Base-by-base conservation (phyloP, 2,329 filamentous ascomycete species). In the Phyllosticta citriasiana region DNA sequence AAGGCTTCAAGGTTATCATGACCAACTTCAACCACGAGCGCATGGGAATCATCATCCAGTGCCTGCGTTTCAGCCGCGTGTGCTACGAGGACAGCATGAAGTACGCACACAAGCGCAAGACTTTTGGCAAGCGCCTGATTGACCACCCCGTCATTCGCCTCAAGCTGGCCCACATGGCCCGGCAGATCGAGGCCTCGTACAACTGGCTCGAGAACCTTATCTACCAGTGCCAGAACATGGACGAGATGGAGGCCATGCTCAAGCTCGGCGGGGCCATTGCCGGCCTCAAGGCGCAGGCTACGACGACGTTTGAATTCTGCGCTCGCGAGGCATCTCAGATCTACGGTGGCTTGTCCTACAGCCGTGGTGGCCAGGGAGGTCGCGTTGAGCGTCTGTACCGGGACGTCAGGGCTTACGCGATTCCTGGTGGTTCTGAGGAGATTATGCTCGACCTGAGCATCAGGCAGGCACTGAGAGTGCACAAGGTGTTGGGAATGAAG, bases 361-460 rank as follows among this genome's bases (percentile, higher is more conserved):
- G 86, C 63, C 85, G 93, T 53, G 94, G 94, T 61, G 94, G 94
- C 16, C 94, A 97, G 79, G 94, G 94, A 64, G 93, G 85, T 63
- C 97, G 97, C 84, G 85, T 97, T 58, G 94, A 99, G 84, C 80
- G 94, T 63, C 78, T 99, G 69, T 97, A 97, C 77, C 84, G 94
- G 65, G 94, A 99, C 74, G 94, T 97, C 16, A 84, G 94, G 68
- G 94, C 94, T 0, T 97, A 99, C 75, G 93, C 94, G 26, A 81
- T 99, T 67, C 94, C 94, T 2, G 94, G 94, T 70, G 94, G 94
- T 25, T 91, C 86, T 66, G 93, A 99, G 79, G 94, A 99, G 82
- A 99, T 99, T 66, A 99, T 99, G 94, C 79, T 97, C 66, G 94
- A 99, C 75, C 76, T 99, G 71, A 96, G 90, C 77, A 96, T 99